Evolutionary conservation across 805 yeast genomes (phyloP), one percentile per base, ranked within the genome.

Genomic region (Lachancea waltii): DNA sequence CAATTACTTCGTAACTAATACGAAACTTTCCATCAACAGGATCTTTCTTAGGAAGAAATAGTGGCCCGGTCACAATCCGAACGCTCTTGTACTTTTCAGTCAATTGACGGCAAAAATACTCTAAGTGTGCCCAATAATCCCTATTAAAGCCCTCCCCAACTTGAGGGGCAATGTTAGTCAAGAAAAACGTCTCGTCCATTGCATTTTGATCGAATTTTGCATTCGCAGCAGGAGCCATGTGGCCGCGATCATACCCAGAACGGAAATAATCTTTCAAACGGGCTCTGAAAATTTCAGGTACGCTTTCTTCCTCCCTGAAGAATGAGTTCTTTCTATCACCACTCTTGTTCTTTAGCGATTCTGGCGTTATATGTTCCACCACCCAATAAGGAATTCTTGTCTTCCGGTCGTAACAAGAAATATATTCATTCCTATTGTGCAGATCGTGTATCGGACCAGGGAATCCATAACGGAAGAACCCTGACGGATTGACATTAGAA

Each of bases 61-160:
- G 66, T 1, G 98, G 97, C 2, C 98, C 98, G 0, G 97, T 92
- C 55, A 92, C 81, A 25, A 92, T 71, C 47, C 97, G 70, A 9
- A 92, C 95, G 33, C 78, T 72, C 34, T 72, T 73, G 60, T 84
- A 92, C 36, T 69, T 67, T n/a, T 64, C 52, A 4, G 95, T 83
- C 45, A 90, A 70, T 39, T 85, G 70, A 45, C 98, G 72, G 32
- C 81, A 77, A 57, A 92, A 92, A 53, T 84, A 83, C 62, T 92
- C 98, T 43, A 92, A 77, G 59, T 87, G 95, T 0, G 97, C 95
- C 98, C 98, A 92, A 59, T 92, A 83, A 58, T 92, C 97, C 51
- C 98, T 72, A 64, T 92, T 92, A 67, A 92, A 92, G 0, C 98
- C 98, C 4, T 82, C 95, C 3, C 98, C 98, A 3, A 92, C 95